Evolutionary conservation across 371 early-diverging fungal species (phyloP), one percentile per base, ranked within the genome.

Genomic region (Apophysomyces sp.): DNA sequence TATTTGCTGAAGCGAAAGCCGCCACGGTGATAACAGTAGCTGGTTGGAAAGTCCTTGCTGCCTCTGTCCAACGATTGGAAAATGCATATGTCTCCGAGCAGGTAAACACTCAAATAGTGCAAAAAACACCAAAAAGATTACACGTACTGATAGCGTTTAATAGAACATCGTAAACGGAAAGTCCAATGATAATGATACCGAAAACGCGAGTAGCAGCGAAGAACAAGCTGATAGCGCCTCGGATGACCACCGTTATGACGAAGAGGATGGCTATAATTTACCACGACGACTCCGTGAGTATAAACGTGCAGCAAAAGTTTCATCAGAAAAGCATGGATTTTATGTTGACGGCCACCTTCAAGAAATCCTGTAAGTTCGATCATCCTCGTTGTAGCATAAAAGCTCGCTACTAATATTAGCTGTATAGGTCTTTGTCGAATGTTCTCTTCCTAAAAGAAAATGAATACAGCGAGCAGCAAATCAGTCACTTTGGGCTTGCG

Each of bases 381-480:
- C 24, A 30, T 31, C 40, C 9, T 41, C 6, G 11, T 58, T 58
- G 58, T 57, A 15, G 57, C 31, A 30, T 30, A 62, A 59, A 68
- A 68, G 39, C 2, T 53, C 55, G 39, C 2, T 26, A 57, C 29
- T 68, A 52, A 62, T 5, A 57, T 60, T 60, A 12, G 3, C 41
- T 63, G 41, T 63, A 49, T 64, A 60, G 64, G 2, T 68, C n/a
- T 44, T 58, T 68, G 18, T 49, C 59, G 1, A 37, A 63, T 28
- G 61, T 63, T 37, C 40, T 68, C 8, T 57, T 69, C 15, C 26
- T 68, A 3, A 68, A 68, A 55, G 68, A 63, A 44, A 64, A 65
- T 57, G 62, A 69, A 41, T 58, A 57, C 28, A 62, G 59, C 29
- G 62, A 63, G 12, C 18, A 67, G 55, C 60, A 67, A 53, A 44